A percentile compares a stretch with the other conserved stretches of the same genome.
phyloP scores from a whole-genome alignment of 495 filamentous ascomycete species.

The Hypoxylon lienhwacheense region DNA sequence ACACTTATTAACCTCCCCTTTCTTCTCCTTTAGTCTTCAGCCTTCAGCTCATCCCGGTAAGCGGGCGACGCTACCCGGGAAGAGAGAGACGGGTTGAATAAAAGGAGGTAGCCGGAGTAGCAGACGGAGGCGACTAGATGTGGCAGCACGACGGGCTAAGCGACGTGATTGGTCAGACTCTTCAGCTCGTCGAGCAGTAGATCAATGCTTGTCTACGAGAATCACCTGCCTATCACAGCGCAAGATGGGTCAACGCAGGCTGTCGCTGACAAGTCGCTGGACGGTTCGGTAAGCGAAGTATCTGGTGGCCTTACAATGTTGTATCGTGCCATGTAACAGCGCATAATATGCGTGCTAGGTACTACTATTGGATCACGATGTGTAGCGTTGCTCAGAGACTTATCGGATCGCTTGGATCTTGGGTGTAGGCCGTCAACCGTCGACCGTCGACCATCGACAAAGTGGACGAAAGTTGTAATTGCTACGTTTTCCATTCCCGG shows the following conservation, averaged over 20 bases:
- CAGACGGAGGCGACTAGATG: not conserved
- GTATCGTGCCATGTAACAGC: too few relatives aligned
- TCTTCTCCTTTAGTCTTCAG: too few relatives aligned
- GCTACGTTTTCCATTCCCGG: not conserved
- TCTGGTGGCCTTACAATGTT: too few relatives aligned
- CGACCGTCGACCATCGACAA: too few relatives aligned
- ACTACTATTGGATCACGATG: too few relatives aligned
- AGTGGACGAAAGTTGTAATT: constrained; percentile 5
- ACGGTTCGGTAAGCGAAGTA: not conserved
- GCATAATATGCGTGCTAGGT: too few relatives aligned
- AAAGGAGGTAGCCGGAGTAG: constrained; percentile 22
- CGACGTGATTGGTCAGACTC: constrained; percentile 19
- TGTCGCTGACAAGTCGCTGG: not conserved
- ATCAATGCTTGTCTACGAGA: constrained; percentile 6
- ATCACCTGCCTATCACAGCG: constrained; percentile 28
- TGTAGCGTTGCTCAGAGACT: not conserved
- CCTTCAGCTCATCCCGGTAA: not conserved
- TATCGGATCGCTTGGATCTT: not conserved
- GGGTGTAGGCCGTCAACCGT: too few relatives aligned
- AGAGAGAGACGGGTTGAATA: constrained; percentile 15
- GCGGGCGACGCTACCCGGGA: not conserved
- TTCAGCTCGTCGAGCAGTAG: constrained; percentile 28
- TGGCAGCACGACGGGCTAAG: constrained; percentile 9
- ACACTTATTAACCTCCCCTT: too few relatives aligned
- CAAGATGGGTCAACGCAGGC: constrained; percentile 18